Evolutionary conservation across 139 green algal species (phyloP).

Genomic region (Closterium sp.): DNA sequence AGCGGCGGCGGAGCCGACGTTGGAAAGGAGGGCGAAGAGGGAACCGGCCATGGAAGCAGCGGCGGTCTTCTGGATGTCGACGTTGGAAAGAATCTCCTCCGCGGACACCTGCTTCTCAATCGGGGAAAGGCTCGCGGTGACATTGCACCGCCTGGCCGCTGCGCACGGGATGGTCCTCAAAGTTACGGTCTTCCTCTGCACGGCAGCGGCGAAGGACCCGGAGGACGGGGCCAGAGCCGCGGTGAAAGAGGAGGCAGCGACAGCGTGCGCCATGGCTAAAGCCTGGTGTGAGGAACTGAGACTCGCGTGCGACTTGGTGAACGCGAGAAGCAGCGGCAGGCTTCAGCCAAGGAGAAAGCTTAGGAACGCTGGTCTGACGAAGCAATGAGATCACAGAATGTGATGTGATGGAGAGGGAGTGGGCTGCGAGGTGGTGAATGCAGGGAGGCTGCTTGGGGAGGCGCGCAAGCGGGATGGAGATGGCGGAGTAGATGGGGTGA

Average conservation of each 20-base stretch:
- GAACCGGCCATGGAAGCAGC: slow-evolving; percentile 22
- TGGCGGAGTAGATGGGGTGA: too few relatives aligned
- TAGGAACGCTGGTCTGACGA: not conserved
- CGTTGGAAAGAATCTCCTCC: slow-evolving; percentile 8
- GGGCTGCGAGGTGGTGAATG: not conserved
- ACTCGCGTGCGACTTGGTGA: not conserved
- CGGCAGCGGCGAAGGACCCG: not conserved
- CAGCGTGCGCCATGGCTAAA: not conserved
- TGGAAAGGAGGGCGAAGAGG: slow-evolving; percentile 34
- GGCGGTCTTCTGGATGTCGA: not conserved
- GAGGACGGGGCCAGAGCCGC: not conserved
- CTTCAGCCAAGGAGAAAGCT: not conserved
- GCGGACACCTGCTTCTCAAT: not conserved
- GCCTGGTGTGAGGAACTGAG: not conserved
- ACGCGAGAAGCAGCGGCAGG: not conserved
- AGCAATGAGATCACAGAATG: not conserved
- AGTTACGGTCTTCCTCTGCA: not conserved
- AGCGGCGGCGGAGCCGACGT: slow-evolving; percentile 16
- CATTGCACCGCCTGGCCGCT: not conserved
- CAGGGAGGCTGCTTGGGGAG: not conserved
- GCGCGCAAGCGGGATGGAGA: not conserved
- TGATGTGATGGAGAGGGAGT: not conserved
- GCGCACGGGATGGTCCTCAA: not conserved
- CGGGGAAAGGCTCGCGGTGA: not conserved
- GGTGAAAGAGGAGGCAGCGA: not conserved